phyloP scores from a whole-genome alignment of 176 grass and related monocot species.

The Paspalum vaginatum region DNA sequence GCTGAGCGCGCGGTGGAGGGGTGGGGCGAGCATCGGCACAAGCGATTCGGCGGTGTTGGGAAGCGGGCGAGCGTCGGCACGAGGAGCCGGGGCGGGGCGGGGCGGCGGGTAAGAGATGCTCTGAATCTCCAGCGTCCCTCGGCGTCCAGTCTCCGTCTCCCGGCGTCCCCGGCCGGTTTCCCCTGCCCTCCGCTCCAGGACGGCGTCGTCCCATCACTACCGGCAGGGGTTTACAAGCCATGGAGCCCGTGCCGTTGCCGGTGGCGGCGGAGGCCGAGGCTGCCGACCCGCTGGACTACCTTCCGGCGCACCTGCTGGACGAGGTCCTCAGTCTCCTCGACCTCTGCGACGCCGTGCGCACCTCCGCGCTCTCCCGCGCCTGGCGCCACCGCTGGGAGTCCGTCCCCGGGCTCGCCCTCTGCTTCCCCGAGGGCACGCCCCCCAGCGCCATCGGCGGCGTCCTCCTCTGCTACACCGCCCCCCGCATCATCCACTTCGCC shows the following conservation, averaged over 20 bases:
- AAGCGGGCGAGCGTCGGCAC: too few species aligned
- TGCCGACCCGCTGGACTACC: background rate
- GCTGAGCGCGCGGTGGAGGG: too few species aligned
- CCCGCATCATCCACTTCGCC: background rate
- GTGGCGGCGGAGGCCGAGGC: background rate
- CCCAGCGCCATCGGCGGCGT: background rate
- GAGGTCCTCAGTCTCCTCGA: background rate
- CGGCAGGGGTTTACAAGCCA: too few species aligned
- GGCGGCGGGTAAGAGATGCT: too few species aligned
- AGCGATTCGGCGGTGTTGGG: too few species aligned
- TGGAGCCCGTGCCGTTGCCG: background rate
- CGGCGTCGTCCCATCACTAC: too few species aligned
- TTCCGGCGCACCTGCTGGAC: background rate
- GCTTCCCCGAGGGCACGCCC: background rate
- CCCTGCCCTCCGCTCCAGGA: too few species aligned
- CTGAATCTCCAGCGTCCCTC: too few species aligned
- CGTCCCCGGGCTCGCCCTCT: conserved; percentile 14
- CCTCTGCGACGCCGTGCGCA: background rate
- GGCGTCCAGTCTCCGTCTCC: too few species aligned
- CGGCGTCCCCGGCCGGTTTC: too few species aligned
- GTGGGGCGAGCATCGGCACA: too few species aligned
- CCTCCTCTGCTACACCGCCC: background rate
- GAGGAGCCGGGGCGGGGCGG: too few species aligned
- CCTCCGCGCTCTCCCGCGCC: conserved; percentile 28
- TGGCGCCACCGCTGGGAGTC: conserved; percentile 37